Base-by-base conservation (phyloP, 1,139 yeast genomes). In the Candida freyschussii region DNA sequence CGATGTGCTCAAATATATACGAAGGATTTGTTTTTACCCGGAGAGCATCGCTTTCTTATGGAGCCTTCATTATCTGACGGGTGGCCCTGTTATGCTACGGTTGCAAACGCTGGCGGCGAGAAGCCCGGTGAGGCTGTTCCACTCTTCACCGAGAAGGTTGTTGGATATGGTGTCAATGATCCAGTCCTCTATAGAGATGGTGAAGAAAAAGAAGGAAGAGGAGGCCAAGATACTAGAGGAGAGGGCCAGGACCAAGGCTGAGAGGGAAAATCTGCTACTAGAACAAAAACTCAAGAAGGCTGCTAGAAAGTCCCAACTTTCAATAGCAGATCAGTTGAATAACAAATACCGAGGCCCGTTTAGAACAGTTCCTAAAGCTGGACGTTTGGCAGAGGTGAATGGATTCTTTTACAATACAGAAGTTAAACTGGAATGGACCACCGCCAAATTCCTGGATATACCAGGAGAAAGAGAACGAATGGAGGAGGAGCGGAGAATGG, bases 341-440 rank as follows among this genome's bases (percentile, higher is more conserved):
- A 26, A 33, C 7, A 43, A 41, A 17, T 48, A 48, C 29, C 24
- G 43, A 24, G 32, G 33, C 10, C 20, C 31, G 16, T 43, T 40
- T 26, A 32, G 28, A 15, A 57, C 53, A 1, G 56, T 52, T 3
- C 76, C 78, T 5, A 59, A 52, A 17, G 54, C 54, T 3, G 71
- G 67, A 2, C 44, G 45, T 1, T n/a, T 50, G 7, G 48, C 53
- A 14, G 39, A 43, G 22, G 39, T 52, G 6, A 59, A 57, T 29
- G 52, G 52, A 14, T 65, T 78, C 41, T 74, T 78, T 51, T 65
- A 69, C 36, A 49, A 54, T 2, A 60, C 74, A 3, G 59, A 59
- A 16, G 63, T 70, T 5, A 50, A 55, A 13, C 59, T 74, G 27
- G 83, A 78, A 42, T 80, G 87, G 86, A 69, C 81, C 9, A 60